phyloP scores from a whole-genome alignment of 1,139 yeast species.

The Candida dubliniensis region DNA sequence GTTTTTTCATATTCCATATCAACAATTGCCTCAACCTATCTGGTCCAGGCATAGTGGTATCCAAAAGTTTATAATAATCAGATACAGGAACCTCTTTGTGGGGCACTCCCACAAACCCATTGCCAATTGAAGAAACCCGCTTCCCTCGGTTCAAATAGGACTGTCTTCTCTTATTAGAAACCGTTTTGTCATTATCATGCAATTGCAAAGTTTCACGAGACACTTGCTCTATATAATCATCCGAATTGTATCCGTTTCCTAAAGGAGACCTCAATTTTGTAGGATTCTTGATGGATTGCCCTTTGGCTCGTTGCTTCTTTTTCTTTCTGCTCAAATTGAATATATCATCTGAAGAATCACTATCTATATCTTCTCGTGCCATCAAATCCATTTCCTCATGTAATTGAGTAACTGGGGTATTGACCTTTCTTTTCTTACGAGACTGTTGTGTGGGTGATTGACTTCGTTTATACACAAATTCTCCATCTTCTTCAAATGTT shows the following conservation, averaged over 20 bases:
- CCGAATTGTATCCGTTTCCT: conserved; percentile 13
- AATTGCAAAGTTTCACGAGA: conserved; percentile 25
- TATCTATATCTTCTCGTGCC: conserved; percentile 11
- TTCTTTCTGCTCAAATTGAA: conserved; percentile 3
- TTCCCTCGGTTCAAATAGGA: conserved; percentile 64
- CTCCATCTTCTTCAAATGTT: conserved; percentile 43
- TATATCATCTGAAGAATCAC: conserved; percentile 15
- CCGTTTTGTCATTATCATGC: conserved; percentile 2
- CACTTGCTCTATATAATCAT: conserved; percentile 32
- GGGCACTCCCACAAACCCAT: conserved; percentile 68
- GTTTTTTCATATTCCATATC: conserved; percentile 65
- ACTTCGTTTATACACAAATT: conserved; percentile 42
- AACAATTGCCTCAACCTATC: conserved; percentile 70
- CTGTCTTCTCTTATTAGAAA: conserved; percentile 37
- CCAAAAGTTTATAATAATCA: conserved; percentile 64
- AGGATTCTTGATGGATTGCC: not conserved
- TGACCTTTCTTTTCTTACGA: conserved; percentile 18
- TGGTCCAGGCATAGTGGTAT: conserved; percentile 65
- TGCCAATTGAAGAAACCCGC: conserved; percentile 72
- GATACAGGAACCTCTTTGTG: conserved; percentile 59
- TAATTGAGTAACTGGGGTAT: conserved; percentile 29
- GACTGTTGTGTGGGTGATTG: conserved; percentile 17
- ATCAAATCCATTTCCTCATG: conserved; percentile 25
- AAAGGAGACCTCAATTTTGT: conserved; percentile 10
- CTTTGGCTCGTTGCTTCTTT: not conserved